Evolutionary conservation across 306 rosid species (phyloP), one percentile per base, ranked within the genome.

Genomic region (Morella rubra): DNA sequence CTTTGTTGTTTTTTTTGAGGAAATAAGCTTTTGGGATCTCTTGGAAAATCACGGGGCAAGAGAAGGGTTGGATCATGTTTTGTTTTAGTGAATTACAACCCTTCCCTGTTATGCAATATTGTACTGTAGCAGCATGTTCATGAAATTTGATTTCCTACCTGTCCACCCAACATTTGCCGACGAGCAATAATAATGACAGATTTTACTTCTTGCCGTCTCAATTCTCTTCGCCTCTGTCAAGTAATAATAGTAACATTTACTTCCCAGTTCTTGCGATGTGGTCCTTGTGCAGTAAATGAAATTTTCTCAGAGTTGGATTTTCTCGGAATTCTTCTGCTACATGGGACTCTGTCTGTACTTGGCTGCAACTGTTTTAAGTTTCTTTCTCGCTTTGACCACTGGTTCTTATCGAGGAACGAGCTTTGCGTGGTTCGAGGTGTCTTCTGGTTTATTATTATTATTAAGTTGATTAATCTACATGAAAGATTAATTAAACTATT

Each of bases 101-200:
- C 6, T 7, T 16, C 22, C 2, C 45, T 40, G 16, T 42, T 4
- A 12, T 60, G 44, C 18, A 8, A 7, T 4, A 1, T 6, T 6
- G 37, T 32, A 32, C 37, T 32, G 37, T 32, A 32, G 37, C 37
- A 32, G 37, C 37, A 2, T 32, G 20, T 27, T 55, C 69, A 14
- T 72, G 56, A 61, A 47, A 22, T 71, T 67, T 55, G 54, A 18
- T 72, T 71, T 15, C 75, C 80, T 32, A 44, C 47, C 77, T 76
- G 83, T 69, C 55, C 32, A 41, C 18, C 22, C 52, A 75, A 42
- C 68, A 18, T 50, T 41, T 24, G 60, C 74, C 73, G 12, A 20
- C 61, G 53, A 67, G 67, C 19, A 59, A 11, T 82, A 47, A 81
- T 70, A 65, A 56, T 60, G 27, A 18, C 24, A 44, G 22, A 42